Conservation (phyloP, 2,329 filamentous ascomycete species). For the Tolypocladium endophyticum region DNA sequence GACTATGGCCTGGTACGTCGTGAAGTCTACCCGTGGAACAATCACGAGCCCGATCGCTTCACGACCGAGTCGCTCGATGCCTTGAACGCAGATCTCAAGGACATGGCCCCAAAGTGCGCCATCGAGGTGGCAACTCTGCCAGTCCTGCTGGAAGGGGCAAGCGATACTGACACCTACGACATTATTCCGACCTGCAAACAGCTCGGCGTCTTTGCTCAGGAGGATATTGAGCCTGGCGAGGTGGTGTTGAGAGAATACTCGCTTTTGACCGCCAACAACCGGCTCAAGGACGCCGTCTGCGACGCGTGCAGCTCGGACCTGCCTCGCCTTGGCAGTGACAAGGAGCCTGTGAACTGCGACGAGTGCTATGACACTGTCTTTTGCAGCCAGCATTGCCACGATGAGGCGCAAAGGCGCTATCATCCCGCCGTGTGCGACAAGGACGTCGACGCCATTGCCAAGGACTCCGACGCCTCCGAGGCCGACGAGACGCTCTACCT, state of each 20-base stretch:
- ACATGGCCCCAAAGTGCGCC: slow-evolving; percentile 70
- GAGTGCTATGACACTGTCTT: slow-evolving; percentile 58
- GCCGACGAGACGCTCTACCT: slow-evolving; percentile 53
- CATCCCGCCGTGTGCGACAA: slow-evolving; percentile 57
- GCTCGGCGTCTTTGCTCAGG: slow-evolving; percentile 80
- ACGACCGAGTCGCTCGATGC: slow-evolving; percentile 56
- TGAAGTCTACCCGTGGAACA: slow-evolving; percentile 62
- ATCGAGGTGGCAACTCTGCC: slow-evolving; percentile 70
- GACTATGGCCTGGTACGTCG: slow-evolving; percentile 60
- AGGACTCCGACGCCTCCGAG: slow-evolving; percentile 49
- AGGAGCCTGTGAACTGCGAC: slow-evolving; percentile 40
- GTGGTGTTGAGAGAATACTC: slow-evolving; percentile 73
- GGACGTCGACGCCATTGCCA: slow-evolving; percentile 54
- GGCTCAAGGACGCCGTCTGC: slow-evolving; percentile 76
- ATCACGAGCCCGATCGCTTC: slow-evolving; percentile 59
- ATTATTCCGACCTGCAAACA: slow-evolving; percentile 56
- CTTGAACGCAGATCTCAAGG: slow-evolving; percentile 59
- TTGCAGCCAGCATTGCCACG: slow-evolving; percentile 49
- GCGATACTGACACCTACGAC: slow-evolving; percentile 36
- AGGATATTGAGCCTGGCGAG: slow-evolving; percentile 68
- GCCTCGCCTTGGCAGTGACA: slow-evolving; percentile 43
- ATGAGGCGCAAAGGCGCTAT: slow-evolving; percentile 47
- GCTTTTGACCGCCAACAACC: slow-evolving; percentile 79
- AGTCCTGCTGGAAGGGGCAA: slow-evolving; percentile 49
- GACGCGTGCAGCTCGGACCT: slow-evolving; percentile 77